phyloP scores from a whole-genome alignment of 495 filamentous ascomycete genomes.

The Aspergillus bertholletiae region DNA sequence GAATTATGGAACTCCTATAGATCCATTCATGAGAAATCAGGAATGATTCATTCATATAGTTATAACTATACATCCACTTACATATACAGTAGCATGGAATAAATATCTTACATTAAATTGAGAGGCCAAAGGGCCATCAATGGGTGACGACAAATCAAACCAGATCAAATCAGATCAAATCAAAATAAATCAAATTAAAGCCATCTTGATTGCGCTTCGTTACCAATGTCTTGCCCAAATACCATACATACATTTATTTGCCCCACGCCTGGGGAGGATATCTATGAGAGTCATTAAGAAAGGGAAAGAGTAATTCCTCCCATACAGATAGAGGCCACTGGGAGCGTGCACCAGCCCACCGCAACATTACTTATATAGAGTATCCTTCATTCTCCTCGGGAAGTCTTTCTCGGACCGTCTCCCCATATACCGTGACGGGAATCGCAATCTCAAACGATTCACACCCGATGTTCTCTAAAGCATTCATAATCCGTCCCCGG shows the following conservation, averaged over 20 bases:
- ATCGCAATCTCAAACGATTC: conserved; percentile 90
- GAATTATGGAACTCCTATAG: background rate
- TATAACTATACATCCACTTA: too few relatives aligned
- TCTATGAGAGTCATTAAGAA: background rate
- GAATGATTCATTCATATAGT: too few relatives aligned
- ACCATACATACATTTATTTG: background rate
- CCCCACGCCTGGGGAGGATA: background rate
- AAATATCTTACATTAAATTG: too few relatives aligned
- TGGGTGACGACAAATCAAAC: too few relatives aligned
- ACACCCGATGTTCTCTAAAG: conserved; percentile 70
- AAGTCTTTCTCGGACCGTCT: conserved; percentile 45
- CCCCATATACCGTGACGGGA: conserved; percentile 79
- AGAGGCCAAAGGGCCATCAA: too few relatives aligned
- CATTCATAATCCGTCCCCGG: conserved; percentile 64
- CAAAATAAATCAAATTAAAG: too few relatives aligned
- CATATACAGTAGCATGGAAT: too few relatives aligned
- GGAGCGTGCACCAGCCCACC: conserved; percentile 3
- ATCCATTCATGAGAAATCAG: background rate
- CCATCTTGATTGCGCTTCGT: background rate
- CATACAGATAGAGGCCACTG: conserved; percentile 10
- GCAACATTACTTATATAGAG: conserved; percentile 32
- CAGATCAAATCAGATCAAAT: too few relatives aligned
- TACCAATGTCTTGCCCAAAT: background rate
- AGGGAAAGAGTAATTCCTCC: too few relatives aligned
- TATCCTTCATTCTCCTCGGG: conserved; percentile 47